Evolutionary conservation across 148 eudicot genomes (phyloP), one percentile per base, ranked within the genome.

Genomic region (Rhododendron ferrugineum): DNA sequence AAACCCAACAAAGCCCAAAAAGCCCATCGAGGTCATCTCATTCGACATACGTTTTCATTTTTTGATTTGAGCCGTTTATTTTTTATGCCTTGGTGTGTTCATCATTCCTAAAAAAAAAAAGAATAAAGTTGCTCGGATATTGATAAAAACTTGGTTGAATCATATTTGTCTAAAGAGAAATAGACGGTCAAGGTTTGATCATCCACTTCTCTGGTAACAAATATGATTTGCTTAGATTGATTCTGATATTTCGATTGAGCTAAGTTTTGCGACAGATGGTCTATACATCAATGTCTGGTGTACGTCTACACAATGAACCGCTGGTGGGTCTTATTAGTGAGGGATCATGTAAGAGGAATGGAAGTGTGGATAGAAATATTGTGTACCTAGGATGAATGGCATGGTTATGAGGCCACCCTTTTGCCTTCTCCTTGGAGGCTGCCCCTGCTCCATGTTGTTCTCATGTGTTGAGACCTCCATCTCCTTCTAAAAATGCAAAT

Each of bases 341-440:
- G 68, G 20, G 11, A 36, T 36, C 46, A 40, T 22, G 8, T 20
- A 3, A 26, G 15, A 66, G 16, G 14, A 28, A 10, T 11, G 1
- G 32, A 66, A 36, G 44, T 26, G 15, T 34, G 28, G n/a, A 75
- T 40, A 46, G 49, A 7, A 46, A 46, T 46, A 42, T 1, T 68
- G 42, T 34, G 34, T 91, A 94, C 98, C 98, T 82, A 95, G 91
- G 88, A 95, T 95, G 90, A 95, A 95, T 26, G 98, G 98, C 98
- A 95, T 91, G 37, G 98, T 95, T 23, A 91, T 91, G n/a, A 95
- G 91, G 8, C 98, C 97, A 79, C 98, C 96, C 91, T 88, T 94
- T 78, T 79, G 72, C 76, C 85, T 94, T 54, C 73, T 89, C 42
- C 86, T 73, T 18, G 42, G 75, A 11, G 62, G 64, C 28, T 88